A percentile compares a stretch with the other conserved stretches of the same genome.
These are phyloP conservation scores for Pyrenula aspistea DNA, from an alignment of 495 filamentous ascomycete species.

Conservation along the genomic window DNA sequence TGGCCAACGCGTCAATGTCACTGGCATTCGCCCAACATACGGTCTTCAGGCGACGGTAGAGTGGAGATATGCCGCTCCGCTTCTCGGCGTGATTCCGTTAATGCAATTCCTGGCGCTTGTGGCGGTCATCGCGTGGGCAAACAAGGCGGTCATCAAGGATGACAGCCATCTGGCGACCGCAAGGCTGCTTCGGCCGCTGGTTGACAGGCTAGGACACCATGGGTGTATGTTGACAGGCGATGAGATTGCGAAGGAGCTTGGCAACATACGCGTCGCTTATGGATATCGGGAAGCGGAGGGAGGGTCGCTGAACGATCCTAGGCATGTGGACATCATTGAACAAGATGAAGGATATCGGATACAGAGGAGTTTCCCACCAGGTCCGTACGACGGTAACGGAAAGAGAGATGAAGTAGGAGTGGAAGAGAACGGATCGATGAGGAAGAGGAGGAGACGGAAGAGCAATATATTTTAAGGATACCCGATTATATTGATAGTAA, in stretches of 20 bases:
- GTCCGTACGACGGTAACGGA: not conserved
- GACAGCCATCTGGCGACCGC: not conserved
- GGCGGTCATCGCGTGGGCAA: not conserved
- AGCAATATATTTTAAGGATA: no score
- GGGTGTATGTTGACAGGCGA: not conserved
- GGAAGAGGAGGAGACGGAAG: not conserved
- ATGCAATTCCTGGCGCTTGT: not conserved
- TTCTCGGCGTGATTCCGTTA: not conserved
- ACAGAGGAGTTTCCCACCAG: not conserved
- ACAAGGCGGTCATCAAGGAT: constrained; percentile 1
- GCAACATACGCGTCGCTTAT: not conserved
- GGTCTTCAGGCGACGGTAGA: not conserved
- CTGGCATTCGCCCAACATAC: not conserved
- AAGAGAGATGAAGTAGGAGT: not conserved
- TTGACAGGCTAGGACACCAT: not conserved
- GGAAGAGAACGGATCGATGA: not conserved
- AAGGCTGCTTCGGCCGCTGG: not conserved
- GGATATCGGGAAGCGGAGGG: not conserved
- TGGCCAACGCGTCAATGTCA: not conserved
- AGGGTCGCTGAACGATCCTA: not conserved
- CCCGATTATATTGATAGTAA: no score
- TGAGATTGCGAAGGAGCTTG: not conserved
- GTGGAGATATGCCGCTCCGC: not conserved
- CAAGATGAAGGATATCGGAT: not conserved
- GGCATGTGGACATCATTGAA: not conserved